Conservation (phyloP, 176 grass and related monocot genomes). For the Avena atlantica region DNA sequence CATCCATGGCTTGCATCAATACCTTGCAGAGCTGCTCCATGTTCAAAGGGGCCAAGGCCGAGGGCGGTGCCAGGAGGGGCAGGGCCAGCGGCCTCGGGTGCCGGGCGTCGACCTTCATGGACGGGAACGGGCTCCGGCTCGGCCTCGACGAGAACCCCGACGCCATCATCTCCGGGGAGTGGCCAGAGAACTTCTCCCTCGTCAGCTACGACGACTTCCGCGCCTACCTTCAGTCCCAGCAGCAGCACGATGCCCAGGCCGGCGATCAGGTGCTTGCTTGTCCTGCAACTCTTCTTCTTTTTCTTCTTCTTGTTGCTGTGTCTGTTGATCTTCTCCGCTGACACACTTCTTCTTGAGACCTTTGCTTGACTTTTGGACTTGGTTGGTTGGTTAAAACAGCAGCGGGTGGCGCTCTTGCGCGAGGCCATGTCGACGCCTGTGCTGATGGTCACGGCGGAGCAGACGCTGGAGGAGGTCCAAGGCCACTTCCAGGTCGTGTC, state of each 20-base stretch:
- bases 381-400: conserved; percentile 9
- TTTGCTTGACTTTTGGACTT: conserved; percentile 33
- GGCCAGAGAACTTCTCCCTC: conserved; percentile 84
- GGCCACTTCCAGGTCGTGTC: conserved; percentile 69
- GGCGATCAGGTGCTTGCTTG: conserved; percentile 50
- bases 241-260: background rate
- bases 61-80: background rate
- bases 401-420: conserved; percentile 30
- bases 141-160: conserved; percentile 87
- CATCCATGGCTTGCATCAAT: conserved; percentile 70
- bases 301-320: background rate
- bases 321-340: background rate
- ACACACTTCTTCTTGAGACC: background rate
- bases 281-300: background rate
- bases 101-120: conserved; percentile 57
- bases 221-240: conserved; percentile 63
- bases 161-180: conserved; percentile 85
- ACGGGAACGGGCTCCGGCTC: conserved; percentile 51
- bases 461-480: conserved; percentile 72
- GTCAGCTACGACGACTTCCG: conserved; percentile 80
- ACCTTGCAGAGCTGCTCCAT: conserved; percentile 48
- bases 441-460: conserved; percentile 49
- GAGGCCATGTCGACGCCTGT: conserved; percentile 80
- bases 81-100: conserved; percentile 32
- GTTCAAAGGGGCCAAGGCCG: conserved; percentile 34